Evolutionary conservation across 441 rosid species (phyloP).

Genomic region (Pelargonium fulgidum): DNA sequence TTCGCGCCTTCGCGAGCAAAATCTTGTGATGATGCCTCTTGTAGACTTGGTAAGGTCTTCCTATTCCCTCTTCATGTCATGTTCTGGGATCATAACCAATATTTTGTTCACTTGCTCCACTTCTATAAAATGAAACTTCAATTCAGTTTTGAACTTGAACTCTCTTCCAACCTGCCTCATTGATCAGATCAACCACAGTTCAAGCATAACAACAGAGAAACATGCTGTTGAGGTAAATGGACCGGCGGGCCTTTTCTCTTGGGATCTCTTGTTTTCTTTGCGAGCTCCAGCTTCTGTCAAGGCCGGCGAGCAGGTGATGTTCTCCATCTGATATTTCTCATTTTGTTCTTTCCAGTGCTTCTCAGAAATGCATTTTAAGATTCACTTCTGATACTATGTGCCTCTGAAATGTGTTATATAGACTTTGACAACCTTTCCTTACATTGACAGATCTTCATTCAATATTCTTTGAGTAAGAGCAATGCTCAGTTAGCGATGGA

Average conservation of each 20-base stretch:
- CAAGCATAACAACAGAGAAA: constrained; percentile 65
- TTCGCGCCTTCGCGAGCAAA: constrained; percentile 77
- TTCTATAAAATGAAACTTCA: neutral
- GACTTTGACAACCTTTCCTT: neutral
- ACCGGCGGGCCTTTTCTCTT: constrained; percentile 72
- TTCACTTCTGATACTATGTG: no score
- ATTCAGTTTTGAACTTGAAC: constrained; percentile 18
- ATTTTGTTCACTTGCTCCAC: no score
- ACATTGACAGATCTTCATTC: constrained; percentile 61
- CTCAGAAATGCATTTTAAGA: neutral
- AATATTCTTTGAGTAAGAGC: constrained; percentile 76
- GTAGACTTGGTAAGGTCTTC: constrained; percentile 65
- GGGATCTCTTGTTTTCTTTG: constrained; percentile 76
- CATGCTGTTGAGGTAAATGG: constrained; percentile 88
- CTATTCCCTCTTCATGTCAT: constrained; percentile 2
- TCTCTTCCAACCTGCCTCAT: constrained; percentile 20
- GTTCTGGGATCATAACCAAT: neutral
- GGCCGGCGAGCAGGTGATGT: constrained; percentile 84
- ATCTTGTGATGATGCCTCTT: constrained; percentile 77
- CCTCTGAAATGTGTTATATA: no score
- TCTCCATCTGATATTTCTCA: constrained; percentile 14
- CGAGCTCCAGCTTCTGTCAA: constrained; percentile 65
- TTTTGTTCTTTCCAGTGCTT: neutral
- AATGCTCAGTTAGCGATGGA: constrained; percentile 85
- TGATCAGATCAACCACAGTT: constrained; percentile 75